A percentile compares a stretch with the other conserved stretches of the same genome.
Evolutionary conservation across 768 basidiomycete species (phyloP).

Genomic region (Podaxis sp.): DNA sequence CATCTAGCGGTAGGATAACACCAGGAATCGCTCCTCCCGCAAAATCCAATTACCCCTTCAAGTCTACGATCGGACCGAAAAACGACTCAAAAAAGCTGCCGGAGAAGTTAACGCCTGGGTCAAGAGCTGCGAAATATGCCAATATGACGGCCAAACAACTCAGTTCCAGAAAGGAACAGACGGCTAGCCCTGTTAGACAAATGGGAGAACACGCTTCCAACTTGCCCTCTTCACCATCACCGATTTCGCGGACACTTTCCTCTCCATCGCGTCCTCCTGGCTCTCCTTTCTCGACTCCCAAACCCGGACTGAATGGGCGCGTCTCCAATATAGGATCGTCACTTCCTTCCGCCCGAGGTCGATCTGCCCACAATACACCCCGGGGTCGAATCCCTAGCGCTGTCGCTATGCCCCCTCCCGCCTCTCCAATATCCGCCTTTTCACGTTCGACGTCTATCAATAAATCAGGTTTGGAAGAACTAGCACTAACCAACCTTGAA

Average conservation of each 20-base stretch:
- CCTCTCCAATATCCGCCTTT: slow-evolving; percentile 45
- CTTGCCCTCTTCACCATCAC: slow-evolving; percentile 29
- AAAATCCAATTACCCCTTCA: slow-evolving; percentile 28
- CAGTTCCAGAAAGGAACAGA: slow-evolving; percentile 37
- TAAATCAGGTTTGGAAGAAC: slow-evolving; percentile 26
- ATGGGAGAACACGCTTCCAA: slow-evolving; percentile 24
- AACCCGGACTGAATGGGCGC: slow-evolving; percentile 39
- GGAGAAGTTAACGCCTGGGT: slow-evolving; percentile 71
- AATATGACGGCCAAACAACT: slow-evolving; percentile 85
- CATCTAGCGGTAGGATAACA: slow-evolving; percentile 34
- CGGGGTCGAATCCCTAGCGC: slow-evolving; percentile 67
- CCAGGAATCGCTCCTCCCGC: slow-evolving; percentile 37
- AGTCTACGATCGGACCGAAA: slow-evolving; percentile 29
- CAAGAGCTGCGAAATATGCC: slow-evolving; percentile 81
- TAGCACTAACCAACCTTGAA: slow-evolving; percentile 31
- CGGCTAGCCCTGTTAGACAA: slow-evolving; percentile 7
- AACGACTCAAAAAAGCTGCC: slow-evolving; percentile 29
- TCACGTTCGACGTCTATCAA: slow-evolving; percentile 22
- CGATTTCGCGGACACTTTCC: slow-evolving; percentile 32
- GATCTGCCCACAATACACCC: slow-evolving; percentile 52
- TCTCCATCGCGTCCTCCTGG: slow-evolving; percentile 46
- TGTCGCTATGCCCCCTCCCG: slow-evolving; percentile 81
- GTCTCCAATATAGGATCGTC: slow-evolving; percentile 31
- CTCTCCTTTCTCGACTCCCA: slow-evolving; percentile 73
- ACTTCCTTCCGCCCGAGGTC: slow-evolving; percentile 29